Evolutionary conservation across 2,329 filamentous ascomycete species (phyloP).

Genomic region (Dothistroma pini): DNA sequence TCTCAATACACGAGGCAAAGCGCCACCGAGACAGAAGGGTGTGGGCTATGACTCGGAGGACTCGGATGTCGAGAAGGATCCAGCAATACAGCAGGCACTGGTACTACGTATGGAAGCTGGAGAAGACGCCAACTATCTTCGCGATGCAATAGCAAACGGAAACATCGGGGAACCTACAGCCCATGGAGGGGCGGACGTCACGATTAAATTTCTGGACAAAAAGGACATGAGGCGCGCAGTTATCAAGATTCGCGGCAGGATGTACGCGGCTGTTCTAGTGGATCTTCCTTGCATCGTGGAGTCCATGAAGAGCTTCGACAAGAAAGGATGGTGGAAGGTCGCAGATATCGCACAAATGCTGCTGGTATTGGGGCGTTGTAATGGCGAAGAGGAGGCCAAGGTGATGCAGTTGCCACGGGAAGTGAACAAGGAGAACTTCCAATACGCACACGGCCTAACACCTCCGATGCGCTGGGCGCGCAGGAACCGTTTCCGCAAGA

Average conservation of each 20-base stretch:
- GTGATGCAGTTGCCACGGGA: constrained; percentile 63
- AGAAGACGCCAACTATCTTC: constrained; percentile 78
- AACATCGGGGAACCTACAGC: constrained; percentile 65
- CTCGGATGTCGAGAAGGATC: constrained; percentile 83
- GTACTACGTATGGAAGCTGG: constrained; percentile 85
- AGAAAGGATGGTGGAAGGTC: constrained; percentile 81
- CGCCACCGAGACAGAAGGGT: constrained; percentile 55
- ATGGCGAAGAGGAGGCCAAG: constrained; percentile 51
- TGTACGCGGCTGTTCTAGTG: constrained; percentile 74
- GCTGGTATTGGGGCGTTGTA: constrained; percentile 67
- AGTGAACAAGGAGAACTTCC: constrained; percentile 63
- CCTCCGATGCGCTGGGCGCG: constrained; percentile 83
- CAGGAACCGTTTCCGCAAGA: constrained; percentile 77
- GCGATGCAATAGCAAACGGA: constrained; percentile 69
- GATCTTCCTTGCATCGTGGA: constrained; percentile 85
- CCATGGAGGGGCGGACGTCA: constrained; percentile 71
- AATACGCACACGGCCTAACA: constrained; percentile 80
- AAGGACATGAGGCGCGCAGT: constrained; percentile 68
- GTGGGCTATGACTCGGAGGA: constrained; percentile 97
- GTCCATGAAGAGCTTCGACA: constrained; percentile 91
- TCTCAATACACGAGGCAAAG: constrained; percentile 22
- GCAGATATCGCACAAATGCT: constrained; percentile 89
- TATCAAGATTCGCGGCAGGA: constrained; percentile 63
- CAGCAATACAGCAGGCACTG: constrained; percentile 84
- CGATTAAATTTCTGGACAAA: constrained; percentile 70